Conservation (phyloP, 768 basidiomycete species). For the Tubosaeta brunneosetosa region DNA sequence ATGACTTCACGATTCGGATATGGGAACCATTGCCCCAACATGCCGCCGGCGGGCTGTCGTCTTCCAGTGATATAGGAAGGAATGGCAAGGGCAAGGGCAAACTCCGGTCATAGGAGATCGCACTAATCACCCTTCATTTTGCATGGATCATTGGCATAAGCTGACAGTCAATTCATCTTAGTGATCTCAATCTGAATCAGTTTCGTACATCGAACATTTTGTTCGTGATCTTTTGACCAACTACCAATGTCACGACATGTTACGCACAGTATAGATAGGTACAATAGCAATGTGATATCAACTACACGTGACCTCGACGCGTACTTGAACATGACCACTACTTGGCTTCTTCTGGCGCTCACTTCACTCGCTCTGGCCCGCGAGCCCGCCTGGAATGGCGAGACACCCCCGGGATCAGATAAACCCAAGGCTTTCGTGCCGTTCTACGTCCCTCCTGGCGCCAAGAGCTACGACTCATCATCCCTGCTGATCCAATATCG, state of each 20-base stretch:
- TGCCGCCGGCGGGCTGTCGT: slow-evolving; percentile 15
- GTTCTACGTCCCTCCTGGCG: slow-evolving; percentile 70
- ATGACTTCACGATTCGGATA: slow-evolving; percentile 86
- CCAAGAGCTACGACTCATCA: slow-evolving; percentile 64
- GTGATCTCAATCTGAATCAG: slow-evolving; percentile 16
- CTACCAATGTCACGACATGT: slow-evolving; percentile 27
- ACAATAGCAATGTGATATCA: slow-evolving; percentile 27
- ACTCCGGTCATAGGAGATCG: slow-evolving; percentile 40
- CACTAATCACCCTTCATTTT: slow-evolving; percentile 22
- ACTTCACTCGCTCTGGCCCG: slow-evolving; percentile 6
- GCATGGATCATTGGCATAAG: slow-evolving; percentile 27
- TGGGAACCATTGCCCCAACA: slow-evolving; percentile 56
- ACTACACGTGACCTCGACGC: slow-evolving; percentile 23
- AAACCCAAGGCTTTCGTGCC: slow-evolving; percentile 50
- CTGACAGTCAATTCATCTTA: slow-evolving; percentile 27
- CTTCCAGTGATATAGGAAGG: slow-evolving; percentile 18
- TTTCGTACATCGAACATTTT: slow-evolving; percentile 23
- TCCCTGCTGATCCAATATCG: slow-evolving; percentile 64
- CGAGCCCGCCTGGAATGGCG: slow-evolving; percentile 69
- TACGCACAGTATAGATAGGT: slow-evolving; percentile 32
- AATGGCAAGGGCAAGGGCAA: slow-evolving; percentile 66
- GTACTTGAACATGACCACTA: slow-evolving; percentile 6
- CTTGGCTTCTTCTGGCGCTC: slow-evolving; percentile 6
- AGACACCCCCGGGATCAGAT: slow-evolving; percentile 45
- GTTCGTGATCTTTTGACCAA: slow-evolving; percentile 18